Evolutionary conservation across 2,329 filamentous ascomycete species (phyloP), one percentile per base, ranked within the genome.

Genomic region (Aspergillus calidoustus): DNA sequence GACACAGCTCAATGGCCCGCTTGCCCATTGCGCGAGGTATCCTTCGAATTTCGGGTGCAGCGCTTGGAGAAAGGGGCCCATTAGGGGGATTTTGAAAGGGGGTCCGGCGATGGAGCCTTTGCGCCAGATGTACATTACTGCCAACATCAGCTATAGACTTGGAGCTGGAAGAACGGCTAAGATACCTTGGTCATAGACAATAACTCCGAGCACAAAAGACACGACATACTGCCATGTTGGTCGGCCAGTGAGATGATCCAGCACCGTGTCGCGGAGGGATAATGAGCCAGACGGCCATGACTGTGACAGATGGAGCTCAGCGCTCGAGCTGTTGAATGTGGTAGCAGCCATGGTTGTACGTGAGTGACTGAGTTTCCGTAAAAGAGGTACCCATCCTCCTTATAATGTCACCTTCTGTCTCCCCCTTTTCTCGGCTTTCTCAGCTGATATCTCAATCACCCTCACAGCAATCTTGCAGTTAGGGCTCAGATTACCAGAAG

Each of bases 1-100:
- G 63, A 97, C 93, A 74, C 93, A 97, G 82, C 92, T 96, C 62
- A 97, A 84, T 53, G 90, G 88, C n/a, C 91, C 93, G 73, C 91
- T 95, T 65, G 83, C 76, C 93, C 93, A 97, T 82, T 97, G 95
- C 62, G 83, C 87, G 71, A 92, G 83, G 79, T 97, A 97, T 68
- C 90, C 85, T 57, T 91, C 88, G 73, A 96, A 96, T 71, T 91
- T 91, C 50, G 93, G 93, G 76, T 96, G 86, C 66, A 97, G 81
- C 25, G 91, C 94, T 74, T 96, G 83, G 58, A 96, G 82, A 75
- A 97, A 97, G 7, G 93, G 93, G 5, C 93, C 93, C 72, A 96
- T 91, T 70, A 92, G 91, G 34, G 90, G 90, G 54, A 87, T 81
- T 76, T 92, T 92, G 81, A 84, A 88, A n/a, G 82, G 63, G 15